Evolutionary conservation across 2,329 filamentous ascomycete species (phyloP), one percentile per base, ranked within the genome.

Genomic region (Trichophaea hybrida): DNA sequence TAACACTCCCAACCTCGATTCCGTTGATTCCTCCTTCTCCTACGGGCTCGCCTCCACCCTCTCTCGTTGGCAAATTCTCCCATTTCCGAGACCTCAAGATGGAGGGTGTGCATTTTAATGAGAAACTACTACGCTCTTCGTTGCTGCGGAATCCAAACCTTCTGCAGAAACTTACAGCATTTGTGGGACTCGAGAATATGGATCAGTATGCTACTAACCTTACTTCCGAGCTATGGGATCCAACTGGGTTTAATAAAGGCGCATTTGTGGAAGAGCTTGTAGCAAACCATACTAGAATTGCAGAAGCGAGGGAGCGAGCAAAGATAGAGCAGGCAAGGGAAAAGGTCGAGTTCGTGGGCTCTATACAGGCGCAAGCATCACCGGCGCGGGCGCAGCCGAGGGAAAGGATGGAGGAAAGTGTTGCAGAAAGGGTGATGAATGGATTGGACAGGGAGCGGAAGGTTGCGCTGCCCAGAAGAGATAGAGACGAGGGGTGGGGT

Each of bases 11-110:
- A 1, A 76, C 81, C 3, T 82, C 86, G 1, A 83, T 88, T 72
- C 80, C 88, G 68, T 76, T 82, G 66, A 88, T 93, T 62, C 86
- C 86, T 0, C 76, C 80, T 7, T 88, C 86, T 3, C 86, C 86
- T 1, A 82, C 84, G 0, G 80, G 80, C 31, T 79, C 80, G 1
- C 80, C 80, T 8, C 73, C 75, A 0, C 74, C 37, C 66, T 73
- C 46, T 72, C 72, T 82, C 10, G 83, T 78, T 55, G 77, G 79
- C 65, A 89, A 88, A 67, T 84, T 91, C 66, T 78, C 81, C 63
- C 80, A 82, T 61, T 91, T 93, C 65, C 78, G 91, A 0, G 76
- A 80, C 50, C 77, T 91, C n/a, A 93, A 93, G 73, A 82, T 80
- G 68, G 80, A 84, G 64, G 83, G 83, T 4, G 76, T 83, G 13